Conservation (phyloP, 2,329 filamentous ascomycete genomes). For the Cephalotrichum gorgonifer region DNA sequence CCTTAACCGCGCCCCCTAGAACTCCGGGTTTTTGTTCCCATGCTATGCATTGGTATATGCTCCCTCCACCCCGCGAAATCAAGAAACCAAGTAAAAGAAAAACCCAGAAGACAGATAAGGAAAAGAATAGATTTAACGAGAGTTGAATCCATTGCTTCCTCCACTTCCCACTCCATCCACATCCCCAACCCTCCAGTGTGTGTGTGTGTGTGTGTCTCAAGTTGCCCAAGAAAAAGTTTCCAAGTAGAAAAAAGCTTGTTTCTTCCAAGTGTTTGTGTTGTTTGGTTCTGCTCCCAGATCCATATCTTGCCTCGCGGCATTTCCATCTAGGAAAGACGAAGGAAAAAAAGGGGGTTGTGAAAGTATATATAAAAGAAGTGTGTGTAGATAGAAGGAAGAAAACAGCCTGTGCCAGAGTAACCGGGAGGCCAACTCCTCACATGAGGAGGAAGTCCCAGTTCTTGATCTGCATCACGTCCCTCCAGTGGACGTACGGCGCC, state of each 20-base stretch:
- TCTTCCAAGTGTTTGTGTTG: not conserved
- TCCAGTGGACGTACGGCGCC: constrained; percentile 82
- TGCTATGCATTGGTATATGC: constrained; percentile 6
- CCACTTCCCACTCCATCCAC: not conserved
- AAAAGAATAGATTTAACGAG: constrained; percentile 7
- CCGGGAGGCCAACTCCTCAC: constrained; percentile 29
- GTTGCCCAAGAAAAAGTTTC: not conserved
- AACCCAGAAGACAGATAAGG: constrained; percentile 3
- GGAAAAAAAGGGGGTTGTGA: constrained; percentile 3
- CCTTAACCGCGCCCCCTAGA: not conserved
- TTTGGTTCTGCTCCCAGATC: not conserved
- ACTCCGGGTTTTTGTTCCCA: constrained; percentile 1
- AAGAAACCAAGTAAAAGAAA: too few species aligned
- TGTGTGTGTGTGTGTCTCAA: constrained; percentile 1
- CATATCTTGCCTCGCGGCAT: constrained; percentile 5
- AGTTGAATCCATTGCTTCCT: constrained; percentile 6
- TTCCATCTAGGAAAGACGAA: constrained; percentile 5
- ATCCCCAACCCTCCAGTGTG: not conserved
- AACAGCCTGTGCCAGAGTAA: constrained; percentile 7
- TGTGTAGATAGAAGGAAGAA: constrained; percentile 6
- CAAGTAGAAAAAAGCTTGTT: not conserved
- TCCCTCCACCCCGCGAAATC: too few species aligned
- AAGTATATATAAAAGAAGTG: constrained; percentile 10
- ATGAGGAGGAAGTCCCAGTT: constrained; percentile 90
- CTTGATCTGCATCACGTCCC: constrained; percentile 85